Percentiles rank a stretch among this genome's conserved stretches.
Evolutionary conservation across 352 stramenopile species (phyloP).

Genomic region (Pythium biforme): DNA sequence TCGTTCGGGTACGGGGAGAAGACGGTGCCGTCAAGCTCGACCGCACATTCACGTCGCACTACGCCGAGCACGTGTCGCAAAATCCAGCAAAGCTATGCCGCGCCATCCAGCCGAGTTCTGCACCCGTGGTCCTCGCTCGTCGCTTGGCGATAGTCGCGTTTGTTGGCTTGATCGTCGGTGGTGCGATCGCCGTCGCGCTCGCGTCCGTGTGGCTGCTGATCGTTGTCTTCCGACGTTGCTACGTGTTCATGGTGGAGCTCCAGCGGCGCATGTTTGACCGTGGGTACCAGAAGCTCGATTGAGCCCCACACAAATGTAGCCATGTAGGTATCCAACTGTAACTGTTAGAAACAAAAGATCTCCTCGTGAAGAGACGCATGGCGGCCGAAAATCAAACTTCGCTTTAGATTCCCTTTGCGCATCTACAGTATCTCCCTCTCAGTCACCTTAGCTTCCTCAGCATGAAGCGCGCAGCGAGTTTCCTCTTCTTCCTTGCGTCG

Average conservation of each 20-base stretch:
- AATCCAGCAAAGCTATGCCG: constrained; percentile 20
- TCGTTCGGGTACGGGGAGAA: constrained; percentile 22
- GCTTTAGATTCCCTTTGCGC: background rate
- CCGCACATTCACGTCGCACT: constrained; percentile 30
- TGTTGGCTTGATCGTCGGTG: constrained; percentile 11
- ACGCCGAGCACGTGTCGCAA: constrained; percentile 15
- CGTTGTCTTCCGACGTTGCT: constrained; percentile 24
- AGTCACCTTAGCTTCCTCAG: background rate
- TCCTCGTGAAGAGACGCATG: constrained; percentile 9
- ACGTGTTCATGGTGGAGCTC: constrained; percentile 20
- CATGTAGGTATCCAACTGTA: constrained; percentile 2
- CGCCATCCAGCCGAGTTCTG: constrained; percentile 30
- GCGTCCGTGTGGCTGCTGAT: constrained; percentile 7
- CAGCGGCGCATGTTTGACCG: constrained; percentile 27
- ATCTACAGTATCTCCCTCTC: no score
- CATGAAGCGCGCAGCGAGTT: constrained; percentile 7
- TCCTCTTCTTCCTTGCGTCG: background rate
- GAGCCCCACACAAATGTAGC: constrained; percentile 10
- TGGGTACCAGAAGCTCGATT: constrained; percentile 26
- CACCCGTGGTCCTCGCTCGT: constrained; percentile 13
- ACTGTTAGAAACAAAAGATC: constrained; percentile 21
- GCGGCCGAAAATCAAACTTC: constrained; percentile 4
- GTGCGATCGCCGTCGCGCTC: background rate
- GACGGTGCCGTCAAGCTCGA: constrained; percentile 27
- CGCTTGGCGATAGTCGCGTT: constrained; percentile 20